Evolutionary conservation across 2,329 filamentous ascomycete genomes (phyloP).

Genomic region (Aureobasidium sp.): DNA sequence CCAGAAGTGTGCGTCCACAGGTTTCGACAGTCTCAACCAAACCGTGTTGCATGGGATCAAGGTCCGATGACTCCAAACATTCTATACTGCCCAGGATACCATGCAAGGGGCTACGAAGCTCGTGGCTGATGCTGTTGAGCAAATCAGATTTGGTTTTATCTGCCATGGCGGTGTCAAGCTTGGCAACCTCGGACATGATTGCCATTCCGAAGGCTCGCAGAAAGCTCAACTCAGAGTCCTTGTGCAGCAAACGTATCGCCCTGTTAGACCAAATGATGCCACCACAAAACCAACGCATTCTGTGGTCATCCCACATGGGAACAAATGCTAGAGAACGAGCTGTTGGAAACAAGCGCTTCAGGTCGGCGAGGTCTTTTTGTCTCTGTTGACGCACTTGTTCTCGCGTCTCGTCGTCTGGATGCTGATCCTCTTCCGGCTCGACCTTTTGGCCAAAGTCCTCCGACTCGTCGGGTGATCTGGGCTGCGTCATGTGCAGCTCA

Average conservation of each 20-base stretch:
- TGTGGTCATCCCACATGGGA: conserved; percentile 43
- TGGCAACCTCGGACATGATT: conserved; percentile 32
- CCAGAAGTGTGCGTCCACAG: conserved; percentile 43
- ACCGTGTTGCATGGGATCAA: conserved; percentile 31
- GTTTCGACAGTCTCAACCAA: conserved; percentile 41
- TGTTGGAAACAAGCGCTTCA: conserved; percentile 27
- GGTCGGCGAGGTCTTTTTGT: background rate
- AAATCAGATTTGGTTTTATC: conserved; percentile 45
- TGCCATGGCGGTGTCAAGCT: conserved; percentile 30
- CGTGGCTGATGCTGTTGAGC: conserved; percentile 44
- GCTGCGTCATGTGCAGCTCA: background rate
- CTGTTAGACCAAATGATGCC: conserved; percentile 38
- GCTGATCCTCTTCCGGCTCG: background rate
- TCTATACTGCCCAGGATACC: conserved; percentile 42
- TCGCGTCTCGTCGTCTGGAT: background rate
- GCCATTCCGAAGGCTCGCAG: conserved; percentile 34
- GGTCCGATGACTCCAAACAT: conserved; percentile 37
- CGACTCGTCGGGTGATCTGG: background rate
- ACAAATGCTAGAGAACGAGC: conserved; percentile 41
- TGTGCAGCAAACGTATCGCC: conserved; percentile 31
- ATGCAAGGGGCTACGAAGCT: conserved; percentile 40
- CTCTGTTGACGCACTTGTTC: conserved; percentile 2
- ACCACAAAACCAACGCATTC: conserved; percentile 33
- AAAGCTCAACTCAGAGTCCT: conserved; percentile 34
- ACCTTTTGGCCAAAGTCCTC: conserved; percentile 2